Base-by-base conservation (phyloP, 2,329 filamentous ascomycete species). In the Ramularia collo-cygni region DNA sequence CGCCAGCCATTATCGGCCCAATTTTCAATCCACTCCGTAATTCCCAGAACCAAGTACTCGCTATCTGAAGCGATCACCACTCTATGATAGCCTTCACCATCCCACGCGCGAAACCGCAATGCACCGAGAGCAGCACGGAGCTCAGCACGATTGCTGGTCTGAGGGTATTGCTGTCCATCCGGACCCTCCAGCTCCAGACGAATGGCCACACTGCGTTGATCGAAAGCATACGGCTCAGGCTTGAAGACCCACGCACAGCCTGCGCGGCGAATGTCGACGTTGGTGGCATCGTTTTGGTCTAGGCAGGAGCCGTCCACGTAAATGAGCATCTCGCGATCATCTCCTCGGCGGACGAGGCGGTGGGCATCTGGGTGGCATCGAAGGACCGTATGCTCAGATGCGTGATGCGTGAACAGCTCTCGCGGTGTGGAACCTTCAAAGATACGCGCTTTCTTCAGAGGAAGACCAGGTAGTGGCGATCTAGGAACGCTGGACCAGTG, bases 111-210 rank as follows among this genome's bases (percentile, higher is more conserved):
- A 39, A n/a, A 39, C 26, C 33, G 28, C 2, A 34, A 16, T 16
- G 37, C 29, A 12, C 37, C 37, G 4, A 28, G n/a, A 10, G 37
- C 30, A 12, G 37, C 37, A n/a, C 37, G 37, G 18, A 39, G 37
- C 37, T 39, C 37, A 12, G 37, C 37, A 17, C 37, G 37, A n/a
- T 39, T 39, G 29, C 37, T 39, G 4, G 37, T 39, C 16, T 27
- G 37, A 6, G 17, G 17, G 10, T 39, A 33, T 3, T 26, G 12
- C 1, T 33, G 9, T 21, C 37, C 37, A 27, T n/a, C n/a, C n/a
- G 37, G 35, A 5, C 35, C 35, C 17, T 37, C 9, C 5, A n/a
- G 7, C 9, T 37, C 35, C n/a, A 37, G 19, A 4, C 35, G 19
- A n/a, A 37, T 37, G 4, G 19, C 12, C 9, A 14, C 4, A 16